Percentiles rank a stretch among this genome's conserved stretches.
phyloP scores from a whole-genome alignment of 768 basidiomycete genomes.

The Rhodosporidiobolus sp. region DNA sequence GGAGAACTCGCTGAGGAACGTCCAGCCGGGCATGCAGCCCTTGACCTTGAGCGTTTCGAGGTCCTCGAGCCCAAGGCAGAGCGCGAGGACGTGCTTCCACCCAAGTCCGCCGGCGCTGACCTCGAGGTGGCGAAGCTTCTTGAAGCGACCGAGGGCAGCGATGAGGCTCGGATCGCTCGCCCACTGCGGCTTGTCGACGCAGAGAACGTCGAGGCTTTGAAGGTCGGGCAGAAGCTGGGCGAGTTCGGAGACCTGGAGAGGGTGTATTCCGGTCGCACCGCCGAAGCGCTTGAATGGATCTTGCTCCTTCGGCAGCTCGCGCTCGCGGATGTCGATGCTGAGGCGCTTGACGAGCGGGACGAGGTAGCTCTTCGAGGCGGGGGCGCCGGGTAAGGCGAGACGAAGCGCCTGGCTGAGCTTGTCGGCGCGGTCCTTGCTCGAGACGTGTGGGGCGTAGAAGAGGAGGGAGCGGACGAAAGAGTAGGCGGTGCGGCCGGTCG shows the following conservation, averaged over 20 bases:
- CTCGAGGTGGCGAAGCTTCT: not conserved
- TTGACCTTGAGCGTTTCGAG: not conserved
- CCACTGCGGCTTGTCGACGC: not conserved
- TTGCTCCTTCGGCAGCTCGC: not conserved
- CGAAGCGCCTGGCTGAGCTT: not conserved
- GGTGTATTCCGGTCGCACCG: not conserved
- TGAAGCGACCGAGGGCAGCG: not conserved
- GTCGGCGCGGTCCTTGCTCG: not conserved
- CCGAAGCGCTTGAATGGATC: not conserved
- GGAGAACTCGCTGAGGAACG: not conserved
- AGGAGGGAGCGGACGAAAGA: conserved; percentile 8
- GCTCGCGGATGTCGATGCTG: not conserved
- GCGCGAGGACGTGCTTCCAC: not conserved
- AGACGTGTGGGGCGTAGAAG: not conserved
- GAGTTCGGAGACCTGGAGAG: not conserved
- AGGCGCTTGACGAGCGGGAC: conserved; percentile 64
- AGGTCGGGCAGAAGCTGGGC: not conserved
- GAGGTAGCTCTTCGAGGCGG: conserved; percentile 76
- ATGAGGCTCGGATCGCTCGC: not conserved
- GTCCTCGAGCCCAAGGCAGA: not conserved
- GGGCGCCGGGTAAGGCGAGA: conserved; percentile 58
- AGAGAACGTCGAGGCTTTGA: not conserved
- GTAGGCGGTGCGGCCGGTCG: too few species aligned
- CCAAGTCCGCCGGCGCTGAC: not conserved
- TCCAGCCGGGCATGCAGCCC: not conserved